These are phyloP conservation scores for Nicotiana otophora DNA, from an alignment of 257 asterid genomes.

Conservation along the genomic window DNA sequence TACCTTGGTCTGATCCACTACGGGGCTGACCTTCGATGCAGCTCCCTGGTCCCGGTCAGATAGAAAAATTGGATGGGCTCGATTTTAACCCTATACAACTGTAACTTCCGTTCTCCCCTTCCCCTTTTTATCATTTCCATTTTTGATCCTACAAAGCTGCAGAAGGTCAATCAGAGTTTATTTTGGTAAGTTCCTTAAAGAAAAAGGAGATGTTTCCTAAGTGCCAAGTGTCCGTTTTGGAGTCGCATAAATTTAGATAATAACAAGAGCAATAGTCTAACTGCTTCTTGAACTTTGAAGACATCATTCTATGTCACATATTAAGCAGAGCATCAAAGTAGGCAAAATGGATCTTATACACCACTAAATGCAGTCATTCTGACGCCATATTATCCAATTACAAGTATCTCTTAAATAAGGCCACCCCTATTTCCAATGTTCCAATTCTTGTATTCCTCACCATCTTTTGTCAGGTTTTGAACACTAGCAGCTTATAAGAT, in stretches of 20 bases:
- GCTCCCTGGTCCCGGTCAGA: too few relatives aligned
- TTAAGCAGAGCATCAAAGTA: neutral
- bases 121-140: neutral
- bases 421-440: neutral
- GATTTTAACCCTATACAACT: too few relatives aligned
- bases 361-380: neutral
- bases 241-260: neutral
- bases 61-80: too few relatives aligned
- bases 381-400: conserved; percentile 9
- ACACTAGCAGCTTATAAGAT: neutral
- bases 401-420: neutral
- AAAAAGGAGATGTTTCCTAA: neutral
- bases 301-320: neutral
- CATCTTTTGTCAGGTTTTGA: conserved; percentile 7
- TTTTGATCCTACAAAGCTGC: neutral
- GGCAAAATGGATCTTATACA: neutral
- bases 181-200: neutral
- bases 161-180: neutral
- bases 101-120: neutral
- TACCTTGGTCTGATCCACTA: too few relatives aligned
- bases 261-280: neutral
- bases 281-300: neutral
- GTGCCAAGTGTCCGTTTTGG: neutral
- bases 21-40: too few relatives aligned
- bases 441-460: neutral